These are phyloP conservation scores for Penicillium verrucosum DNA, from an alignment of 2,329 filamentous ascomycete species.

Conservation along the genomic window DNA sequence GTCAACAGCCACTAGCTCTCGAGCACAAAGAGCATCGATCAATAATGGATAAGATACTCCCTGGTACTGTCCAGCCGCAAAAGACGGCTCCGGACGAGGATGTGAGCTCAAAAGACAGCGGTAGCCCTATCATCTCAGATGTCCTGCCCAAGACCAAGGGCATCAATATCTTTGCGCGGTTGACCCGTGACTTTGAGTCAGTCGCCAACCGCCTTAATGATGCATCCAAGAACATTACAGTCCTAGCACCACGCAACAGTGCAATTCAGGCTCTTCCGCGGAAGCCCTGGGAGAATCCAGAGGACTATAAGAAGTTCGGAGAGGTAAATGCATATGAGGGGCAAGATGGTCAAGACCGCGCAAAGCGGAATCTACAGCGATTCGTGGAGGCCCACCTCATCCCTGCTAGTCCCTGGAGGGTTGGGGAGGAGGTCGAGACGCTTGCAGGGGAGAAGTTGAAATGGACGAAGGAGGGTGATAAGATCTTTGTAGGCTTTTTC, in stretches of 20 bases:
- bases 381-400: conserved; percentile 90
- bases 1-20: conserved; percentile 12
- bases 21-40: conserved; percentile 25
- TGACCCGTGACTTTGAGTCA: conserved; percentile 71
- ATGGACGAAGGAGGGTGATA: conserved; percentile 70
- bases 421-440: conserved; percentile 64
- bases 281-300: conserved; percentile 69
- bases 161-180: conserved; percentile 80
- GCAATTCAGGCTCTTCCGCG: conserved; percentile 73
- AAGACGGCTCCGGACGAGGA: conserved; percentile 13
- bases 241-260: conserved; percentile 82
- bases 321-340: conserved; percentile 69
- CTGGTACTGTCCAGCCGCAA: conserved; percentile 24
- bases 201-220: conserved; percentile 68
- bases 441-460: conserved; percentile 69
- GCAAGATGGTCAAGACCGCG: conserved; percentile 68
- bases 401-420: conserved; percentile 69
- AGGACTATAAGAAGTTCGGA: conserved; percentile 68
- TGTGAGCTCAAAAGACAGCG: conserved; percentile 17
- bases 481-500: conserved; percentile 57
- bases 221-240: conserved; percentile 66
- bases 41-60: conserved; percentile 23
- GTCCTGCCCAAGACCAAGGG: conserved; percentile 74
- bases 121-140: conserved; percentile 71
- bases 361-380: conserved; percentile 68